These are phyloP conservation scores for Punica granatum DNA, from an alignment of 345 rosid species.

Conservation along the genomic window DNA sequence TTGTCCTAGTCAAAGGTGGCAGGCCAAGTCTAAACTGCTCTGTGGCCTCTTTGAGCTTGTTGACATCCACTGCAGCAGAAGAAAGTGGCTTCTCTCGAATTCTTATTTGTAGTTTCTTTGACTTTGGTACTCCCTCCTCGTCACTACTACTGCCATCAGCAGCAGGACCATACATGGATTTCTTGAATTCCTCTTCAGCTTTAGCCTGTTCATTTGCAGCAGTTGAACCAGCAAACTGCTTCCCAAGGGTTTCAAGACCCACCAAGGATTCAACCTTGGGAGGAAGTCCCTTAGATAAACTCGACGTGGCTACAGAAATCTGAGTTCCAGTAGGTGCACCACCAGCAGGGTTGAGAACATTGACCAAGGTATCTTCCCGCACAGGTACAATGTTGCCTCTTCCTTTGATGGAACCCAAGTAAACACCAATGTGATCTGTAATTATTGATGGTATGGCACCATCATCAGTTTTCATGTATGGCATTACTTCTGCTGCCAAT, in stretches of 20 bases:
- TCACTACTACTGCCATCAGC: slow-evolving; percentile 94
- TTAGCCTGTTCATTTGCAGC: slow-evolving; percentile 81
- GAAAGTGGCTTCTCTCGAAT: slow-evolving; percentile 78
- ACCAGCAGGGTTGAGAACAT: slow-evolving; percentile 42
- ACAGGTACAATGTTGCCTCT: slow-evolving; percentile 88
- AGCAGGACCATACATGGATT: slow-evolving; percentile 69
- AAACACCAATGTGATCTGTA: slow-evolving; percentile 86
- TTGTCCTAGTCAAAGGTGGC: slow-evolving; percentile 57
- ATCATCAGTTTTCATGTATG: slow-evolving; percentile 95
- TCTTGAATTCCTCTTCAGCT: slow-evolving; percentile 99
- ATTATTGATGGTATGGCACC: slow-evolving; percentile 87
- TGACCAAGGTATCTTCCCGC: slow-evolving; percentile 72
- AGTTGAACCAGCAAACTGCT: slow-evolving; percentile 28
- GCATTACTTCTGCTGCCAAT: slow-evolving; percentile 92
- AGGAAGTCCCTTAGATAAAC: slow-evolving; percentile 34
- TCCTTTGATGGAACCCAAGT: slow-evolving; percentile 86
- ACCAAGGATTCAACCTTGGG: slow-evolving; percentile 47
- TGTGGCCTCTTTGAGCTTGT: slow-evolving; percentile 95
- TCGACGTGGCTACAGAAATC: slow-evolving; percentile 33
- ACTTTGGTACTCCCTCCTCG: slow-evolving; percentile 68
- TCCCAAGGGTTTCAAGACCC: slow-evolving; percentile 77
- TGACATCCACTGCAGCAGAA: slow-evolving; percentile 69
- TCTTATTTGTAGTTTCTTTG: slow-evolving; percentile 74
- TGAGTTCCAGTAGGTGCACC: slow-evolving; percentile 37
- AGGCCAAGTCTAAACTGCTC: slow-evolving; percentile 78